Evolutionary conservation across 805 yeast species (phyloP), one percentile per base, ranked within the genome.

Genomic region (Spathaspora hagerdaliae): DNA sequence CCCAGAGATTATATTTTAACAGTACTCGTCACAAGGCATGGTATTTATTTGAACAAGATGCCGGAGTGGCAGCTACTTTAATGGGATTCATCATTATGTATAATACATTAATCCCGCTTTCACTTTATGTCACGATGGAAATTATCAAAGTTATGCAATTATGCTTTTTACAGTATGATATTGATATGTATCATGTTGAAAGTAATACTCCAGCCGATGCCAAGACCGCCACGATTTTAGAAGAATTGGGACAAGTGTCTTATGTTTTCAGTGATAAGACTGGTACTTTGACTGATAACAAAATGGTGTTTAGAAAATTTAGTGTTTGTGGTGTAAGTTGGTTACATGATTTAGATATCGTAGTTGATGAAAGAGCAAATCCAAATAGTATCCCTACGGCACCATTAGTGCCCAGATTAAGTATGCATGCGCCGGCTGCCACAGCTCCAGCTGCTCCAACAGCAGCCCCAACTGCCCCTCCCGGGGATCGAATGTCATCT

Each of bases 21-120:
- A 58, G 60, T 6, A 58, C 67, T 32, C 65, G 69, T 38, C 69
- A 73, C 31, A 68, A 60, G 31, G 62, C 67, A 19, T 90, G 97
- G 97, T 95, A 91, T 59, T 63, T 90, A 27, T 65, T 69, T 39
- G 79, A 77, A 4, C 74, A 79, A 54, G 94, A 87, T 53, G 96
- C 85, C 0, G 95, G 96, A 19, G 77, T 81, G 15, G 92, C 96
- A 2, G 86, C 96, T 1, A 87, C 96, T 0, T 75, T 94, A 41
- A 91, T 94, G 96, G 90, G 98, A 2, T 95, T 87, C 64, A 85
- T 94, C 51, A 92, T 94, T 71, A 92, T 94, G 98, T 92, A 85
- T 70, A 94, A 94, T 62, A 94, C 99, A 0, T 77, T 94, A 69
- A 94, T 94, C 59, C 99, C 99, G 0, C 71, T 94, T 31, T 92